Conservation (phyloP, 805 yeast species). For the Maudiozyma barnettii region DNA sequence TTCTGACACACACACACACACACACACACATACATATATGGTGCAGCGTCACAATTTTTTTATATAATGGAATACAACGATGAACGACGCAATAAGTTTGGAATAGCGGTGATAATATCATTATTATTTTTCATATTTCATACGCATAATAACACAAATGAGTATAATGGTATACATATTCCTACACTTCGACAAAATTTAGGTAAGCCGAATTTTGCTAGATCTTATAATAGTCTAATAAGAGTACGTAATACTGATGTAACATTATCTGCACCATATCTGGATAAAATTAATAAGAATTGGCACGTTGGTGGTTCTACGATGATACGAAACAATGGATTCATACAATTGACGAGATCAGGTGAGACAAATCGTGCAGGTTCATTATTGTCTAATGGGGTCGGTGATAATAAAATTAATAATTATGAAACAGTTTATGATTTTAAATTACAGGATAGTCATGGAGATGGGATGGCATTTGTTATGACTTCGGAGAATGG, state of each 20-base stretch:
- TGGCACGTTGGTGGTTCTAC: conserved; percentile 27
- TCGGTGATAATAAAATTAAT: conserved; percentile 27
- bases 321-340: conserved; percentile 21
- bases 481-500: conserved; percentile 23
- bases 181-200: neutral
- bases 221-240: conserved; percentile 2
- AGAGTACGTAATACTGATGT: conserved; percentile 19
- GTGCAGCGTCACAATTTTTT: too few species aligned
- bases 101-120: conserved; percentile 1
- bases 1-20: too few species aligned
- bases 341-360: conserved; percentile 14
- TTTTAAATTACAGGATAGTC: conserved; percentile 9
- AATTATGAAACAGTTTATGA: conserved; percentile 22
- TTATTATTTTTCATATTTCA: conserved; percentile 3
- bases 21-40: too few species aligned
- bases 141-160: neutral
- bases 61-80: neutral
- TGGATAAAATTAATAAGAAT: conserved; percentile 21
- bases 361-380: conserved; percentile 13
- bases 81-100: conserved; percentile 1
- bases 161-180: neutral
- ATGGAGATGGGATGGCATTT: conserved; percentile 24
- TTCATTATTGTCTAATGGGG: conserved; percentile 23
- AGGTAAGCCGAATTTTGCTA: neutral
- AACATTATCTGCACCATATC: conserved; percentile 20